Evolutionary conservation across 768 basidiomycete genomes (phyloP), one percentile per base, ranked within the genome.

Genomic region (Sutorius australiensis): DNA sequence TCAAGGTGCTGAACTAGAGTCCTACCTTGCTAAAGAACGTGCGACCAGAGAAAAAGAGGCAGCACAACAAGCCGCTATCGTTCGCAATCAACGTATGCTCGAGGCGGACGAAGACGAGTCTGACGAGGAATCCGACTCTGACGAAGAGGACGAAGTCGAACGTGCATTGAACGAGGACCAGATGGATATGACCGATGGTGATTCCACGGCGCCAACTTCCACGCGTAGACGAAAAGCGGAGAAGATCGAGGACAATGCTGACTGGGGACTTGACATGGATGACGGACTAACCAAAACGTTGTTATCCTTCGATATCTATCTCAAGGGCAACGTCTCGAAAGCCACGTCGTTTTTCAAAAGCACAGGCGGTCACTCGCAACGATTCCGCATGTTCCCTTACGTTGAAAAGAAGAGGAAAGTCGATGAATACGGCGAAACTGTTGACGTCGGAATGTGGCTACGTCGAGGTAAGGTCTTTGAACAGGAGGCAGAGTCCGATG

Each of bases 331-430:
- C 57, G 90, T 94, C 42, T 86, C 89, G 27, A 88, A 89, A 58
- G 77, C 87, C 24, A 89, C 84, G 1, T 86, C 87, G 2, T 94
- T 93, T 73, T 95, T 94, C 78, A 93, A 92, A 68, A 86, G 75
- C 53, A 74, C 82, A 9, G 83, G 82, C 13, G 76, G 78, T 10
- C 85, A 88, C 59, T 74, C 80, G 14, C 90, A 89, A 57, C 77
- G 97, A 48, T 98, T 90, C 69, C 80, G 95, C 58, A 98, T 98
- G 94, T 98, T 98, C 73, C 97, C 97, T 0, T 94, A 92, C 59
- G 83, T 95, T 28, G 95, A 98, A 72, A 87, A 91, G 71, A 91
- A 88, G 65, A 76, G 92, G 59, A 80, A 89, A 59, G 90, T 98
- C 19, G 97, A 99, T 65, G 91, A 90, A 60, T 99, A 92, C 66